Percentiles rank a stretch among this genome's conserved stretches.
These are phyloP conservation scores for Bidens hawaiensis DNA, from an alignment of 140 eudicot species.

Conservation along the genomic window DNA sequence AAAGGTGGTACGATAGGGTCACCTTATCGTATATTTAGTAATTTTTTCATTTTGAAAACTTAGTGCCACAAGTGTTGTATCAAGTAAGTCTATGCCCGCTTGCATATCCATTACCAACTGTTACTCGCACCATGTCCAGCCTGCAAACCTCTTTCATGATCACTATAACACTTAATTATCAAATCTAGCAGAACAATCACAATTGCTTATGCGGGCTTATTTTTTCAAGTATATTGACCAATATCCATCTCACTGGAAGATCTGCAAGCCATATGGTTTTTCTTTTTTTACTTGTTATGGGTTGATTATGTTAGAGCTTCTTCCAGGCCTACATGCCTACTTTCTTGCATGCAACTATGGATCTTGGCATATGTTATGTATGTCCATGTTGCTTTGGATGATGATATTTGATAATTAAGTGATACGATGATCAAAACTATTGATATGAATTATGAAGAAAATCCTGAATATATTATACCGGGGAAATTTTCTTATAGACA, in stretches of 20 bases:
- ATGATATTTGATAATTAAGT: constrained; percentile 4
- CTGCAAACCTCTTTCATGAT: constrained; percentile 7
- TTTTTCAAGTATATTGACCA: neutral
- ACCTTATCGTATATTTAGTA: neutral
- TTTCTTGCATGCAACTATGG: constrained; percentile 9
- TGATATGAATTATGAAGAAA: neutral
- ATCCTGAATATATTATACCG: neutral
- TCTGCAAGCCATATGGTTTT: neutral
- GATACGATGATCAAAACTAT: neutral
- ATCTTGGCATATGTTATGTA: constrained; percentile 10
- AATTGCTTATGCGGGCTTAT: neutral
- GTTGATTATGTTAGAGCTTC: constrained; percentile 10
- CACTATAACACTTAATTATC: neutral
- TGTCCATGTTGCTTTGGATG: neutral
- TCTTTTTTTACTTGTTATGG: neutral
- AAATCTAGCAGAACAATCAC: constrained; percentile 1
- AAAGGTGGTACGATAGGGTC: neutral
- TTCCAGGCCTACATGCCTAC: neutral
- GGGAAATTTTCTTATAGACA: constrained; percentile 8
- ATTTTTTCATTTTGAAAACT: neutral
- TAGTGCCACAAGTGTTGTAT: constrained; percentile 1
- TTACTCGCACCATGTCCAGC: neutral
- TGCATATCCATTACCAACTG: neutral
- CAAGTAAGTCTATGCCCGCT: neutral
- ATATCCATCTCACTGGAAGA: neutral